Percentiles rank a stretch among this genome's conserved stretches.
These are phyloP conservation scores for Fusarium vanettenii DNA, from an alignment of 2,329 filamentous ascomycete species.

Conservation along the genomic window DNA sequence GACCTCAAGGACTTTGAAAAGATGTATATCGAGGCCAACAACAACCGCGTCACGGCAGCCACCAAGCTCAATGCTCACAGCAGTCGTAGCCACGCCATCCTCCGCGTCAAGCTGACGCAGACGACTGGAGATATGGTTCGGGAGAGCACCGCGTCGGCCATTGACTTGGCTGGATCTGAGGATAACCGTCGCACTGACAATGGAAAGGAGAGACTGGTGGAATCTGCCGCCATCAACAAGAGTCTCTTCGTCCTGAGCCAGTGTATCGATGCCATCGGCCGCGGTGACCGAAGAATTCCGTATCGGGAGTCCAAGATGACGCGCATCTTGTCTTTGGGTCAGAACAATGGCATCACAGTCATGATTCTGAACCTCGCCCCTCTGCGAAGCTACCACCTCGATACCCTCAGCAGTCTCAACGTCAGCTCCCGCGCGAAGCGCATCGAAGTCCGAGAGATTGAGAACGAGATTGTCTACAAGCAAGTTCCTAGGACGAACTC, in stretches of 20 bases:
- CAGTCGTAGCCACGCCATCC: conserved; percentile 88
- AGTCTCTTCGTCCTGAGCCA: conserved; percentile 94
- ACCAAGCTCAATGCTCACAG: conserved; percentile 95
- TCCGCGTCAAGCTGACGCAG: conserved; percentile 89
- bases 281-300: conserved; percentile 81
- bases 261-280: conserved; percentile 93
- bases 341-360: conserved; percentile 94
- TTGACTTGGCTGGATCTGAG: conserved; percentile 94
- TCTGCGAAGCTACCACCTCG: conserved; percentile 90
- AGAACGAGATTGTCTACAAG: conserved; percentile 93
- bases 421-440: conserved; percentile 96
- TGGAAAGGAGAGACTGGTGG: conserved; percentile 89
- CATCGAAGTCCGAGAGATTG: conserved; percentile 94
- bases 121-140: conserved; percentile 74
- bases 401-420: conserved; percentile 92
- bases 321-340: conserved; percentile 87
- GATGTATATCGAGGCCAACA: conserved; percentile 91
- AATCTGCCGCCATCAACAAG: conserved; percentile 98
- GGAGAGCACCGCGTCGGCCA: conserved; percentile 89
- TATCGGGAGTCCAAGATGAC: conserved; percentile 99
- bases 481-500: conserved; percentile 70
- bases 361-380: conserved; percentile 97
- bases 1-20: conserved; percentile 91
- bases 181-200: conserved; percentile 96
- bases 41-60: conserved; percentile 87